phyloP scores from a whole-genome alignment of 495 filamentous ascomycete genomes.

The Hyaloscypha variabilis region DNA sequence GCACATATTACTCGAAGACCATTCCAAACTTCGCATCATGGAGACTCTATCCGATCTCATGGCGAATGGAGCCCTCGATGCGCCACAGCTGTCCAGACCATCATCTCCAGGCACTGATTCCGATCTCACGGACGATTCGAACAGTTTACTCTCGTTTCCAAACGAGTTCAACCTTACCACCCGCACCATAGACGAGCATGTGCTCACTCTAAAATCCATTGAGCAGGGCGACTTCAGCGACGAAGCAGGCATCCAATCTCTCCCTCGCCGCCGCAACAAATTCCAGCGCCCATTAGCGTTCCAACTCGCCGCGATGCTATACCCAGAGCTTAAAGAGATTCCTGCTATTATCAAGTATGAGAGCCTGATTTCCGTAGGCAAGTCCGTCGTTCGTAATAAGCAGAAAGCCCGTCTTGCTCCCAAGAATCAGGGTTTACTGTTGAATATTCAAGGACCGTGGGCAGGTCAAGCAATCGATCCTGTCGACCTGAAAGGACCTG shows the following conservation, averaged over 20 bases:
- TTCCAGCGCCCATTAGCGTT: conserved; percentile 12
- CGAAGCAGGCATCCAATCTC: conserved; percentile 5
- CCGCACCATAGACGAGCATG: not conserved
- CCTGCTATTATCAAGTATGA: conserved; percentile 20
- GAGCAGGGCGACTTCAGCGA: conserved; percentile 5
- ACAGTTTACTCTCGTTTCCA: too few species aligned
- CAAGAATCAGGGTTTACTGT: not conserved
- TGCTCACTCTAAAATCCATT: not conserved
- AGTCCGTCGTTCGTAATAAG: conserved; percentile 12
- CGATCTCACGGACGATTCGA: too few species aligned
- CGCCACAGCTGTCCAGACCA: too few species aligned
- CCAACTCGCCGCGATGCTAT: not conserved
- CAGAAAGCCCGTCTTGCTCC: not conserved
- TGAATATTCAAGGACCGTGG: conserved; percentile 18
- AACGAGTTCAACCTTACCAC: too few species aligned
- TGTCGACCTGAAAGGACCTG: conserved; percentile 18
- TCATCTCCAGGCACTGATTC: too few species aligned
- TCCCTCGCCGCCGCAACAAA: conserved; percentile 18
- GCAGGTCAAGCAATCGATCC: conserved; percentile 17
- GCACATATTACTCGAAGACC: too few species aligned
- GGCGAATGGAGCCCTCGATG: too few species aligned
- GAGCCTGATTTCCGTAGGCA: not conserved
- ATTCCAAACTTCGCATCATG: too few species aligned
- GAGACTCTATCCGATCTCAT: too few species aligned
- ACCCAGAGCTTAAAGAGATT: conserved; percentile 7